Evolutionary conservation across 2,329 filamentous ascomycete species (phyloP).

Genomic region (Ploettnerulaceae sp.): DNA sequence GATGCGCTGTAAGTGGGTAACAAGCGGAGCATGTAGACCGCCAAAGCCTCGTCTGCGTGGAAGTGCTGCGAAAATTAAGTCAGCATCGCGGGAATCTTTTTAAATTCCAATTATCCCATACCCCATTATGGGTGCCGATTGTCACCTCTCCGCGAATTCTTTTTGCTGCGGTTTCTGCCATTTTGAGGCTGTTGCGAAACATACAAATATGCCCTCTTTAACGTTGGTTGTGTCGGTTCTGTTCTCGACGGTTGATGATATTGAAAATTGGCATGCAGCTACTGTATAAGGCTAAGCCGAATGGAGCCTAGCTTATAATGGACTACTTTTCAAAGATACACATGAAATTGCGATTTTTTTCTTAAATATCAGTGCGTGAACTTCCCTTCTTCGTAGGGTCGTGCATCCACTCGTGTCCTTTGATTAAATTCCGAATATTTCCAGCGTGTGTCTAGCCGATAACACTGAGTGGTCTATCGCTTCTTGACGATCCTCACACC

Average conservation of each 20-base stretch:
- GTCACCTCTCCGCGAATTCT: slow-evolving; percentile 58
- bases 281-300: no score
- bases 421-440: no score
- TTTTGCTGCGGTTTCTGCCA: slow-evolving; percentile 72
- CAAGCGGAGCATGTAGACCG: slow-evolving; percentile 89
- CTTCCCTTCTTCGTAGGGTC: no score
- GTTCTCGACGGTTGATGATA: not conserved
- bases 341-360: slow-evolving; percentile 18
- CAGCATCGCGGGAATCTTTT: no score
- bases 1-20: slow-evolving; percentile 76
- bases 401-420: no score
- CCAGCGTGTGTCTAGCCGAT: no score
- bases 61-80: slow-evolving; percentile 55
- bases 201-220: slow-evolving; percentile 30
- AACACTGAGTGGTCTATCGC: no score
- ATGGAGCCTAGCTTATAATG: no score
- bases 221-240: not conserved
- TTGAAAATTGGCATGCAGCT: no score
- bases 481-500: no score
- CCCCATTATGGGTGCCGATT: slow-evolving; percentile 87
- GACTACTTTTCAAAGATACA: slow-evolving; percentile 1
- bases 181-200: slow-evolving; percentile 46
- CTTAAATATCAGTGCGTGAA: no score
- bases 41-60: slow-evolving; percentile 96
- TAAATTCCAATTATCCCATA: not conserved